phyloP scores from a whole-genome alignment of 208 protist species.

The Acanthamoeba lenticulata region DNA sequence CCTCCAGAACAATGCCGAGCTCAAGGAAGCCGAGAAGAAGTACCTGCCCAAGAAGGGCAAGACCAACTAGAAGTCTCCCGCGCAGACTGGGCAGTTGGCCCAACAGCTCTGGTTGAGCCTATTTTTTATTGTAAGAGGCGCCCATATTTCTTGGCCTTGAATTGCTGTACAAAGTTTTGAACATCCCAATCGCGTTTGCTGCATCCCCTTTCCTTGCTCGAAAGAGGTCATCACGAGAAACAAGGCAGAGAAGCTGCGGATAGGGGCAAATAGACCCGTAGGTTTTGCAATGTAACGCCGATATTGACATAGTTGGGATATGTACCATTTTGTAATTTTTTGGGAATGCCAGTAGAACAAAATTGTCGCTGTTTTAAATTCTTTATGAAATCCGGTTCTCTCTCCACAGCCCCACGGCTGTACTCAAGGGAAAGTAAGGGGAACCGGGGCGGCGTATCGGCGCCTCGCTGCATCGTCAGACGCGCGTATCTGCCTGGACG shows the following conservation, averaged over 20 bases:
- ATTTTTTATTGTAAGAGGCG: too few species aligned
- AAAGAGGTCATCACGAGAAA: neutral
- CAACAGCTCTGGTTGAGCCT: too few species aligned
- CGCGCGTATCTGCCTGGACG: neutral
- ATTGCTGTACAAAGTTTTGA: neutral
- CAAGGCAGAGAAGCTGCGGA: neutral
- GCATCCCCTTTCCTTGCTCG: neutral
- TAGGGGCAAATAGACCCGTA: neutral
- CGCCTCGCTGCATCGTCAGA: too few species aligned
- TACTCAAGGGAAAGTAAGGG: too few species aligned
- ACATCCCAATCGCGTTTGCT: neutral
- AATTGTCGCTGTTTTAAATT: too few species aligned
- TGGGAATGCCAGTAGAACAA: too few species aligned
- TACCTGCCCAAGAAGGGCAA: slow-evolving; percentile 82
- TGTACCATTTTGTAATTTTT: too few species aligned
- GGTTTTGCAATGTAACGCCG: neutral
- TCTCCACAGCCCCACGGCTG: too few species aligned
- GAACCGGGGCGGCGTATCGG: too few species aligned
- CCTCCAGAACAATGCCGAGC: slow-evolving; percentile 85
- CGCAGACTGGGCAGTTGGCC: neutral
- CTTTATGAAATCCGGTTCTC: too few species aligned
- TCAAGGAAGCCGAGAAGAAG: slow-evolving; percentile 83
- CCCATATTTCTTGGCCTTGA: neutral
- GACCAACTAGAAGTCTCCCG: neutral
- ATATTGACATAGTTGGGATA: too few species aligned